Base-by-base conservation (phyloP, 495 filamentous ascomycete species). In the Penicillium coprophilum region DNA sequence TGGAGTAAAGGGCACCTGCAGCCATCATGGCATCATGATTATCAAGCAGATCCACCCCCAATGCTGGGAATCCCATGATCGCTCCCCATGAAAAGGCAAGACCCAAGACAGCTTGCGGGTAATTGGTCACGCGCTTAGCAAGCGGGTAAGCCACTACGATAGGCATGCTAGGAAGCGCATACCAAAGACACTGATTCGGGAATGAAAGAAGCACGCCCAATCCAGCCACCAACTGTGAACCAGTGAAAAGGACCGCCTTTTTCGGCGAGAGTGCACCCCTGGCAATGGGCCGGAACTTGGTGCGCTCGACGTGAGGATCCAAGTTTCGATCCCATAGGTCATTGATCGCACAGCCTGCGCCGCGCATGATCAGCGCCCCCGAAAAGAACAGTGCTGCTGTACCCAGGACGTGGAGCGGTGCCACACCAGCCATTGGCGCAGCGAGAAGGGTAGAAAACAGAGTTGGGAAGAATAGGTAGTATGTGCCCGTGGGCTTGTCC, bases 331-430 rank as follows among this genome's bases (percentile, higher is more conserved):
- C 94, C 92, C 91, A 96, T 43, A 97, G 82, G 68, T 98, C 94
- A 72, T 98, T 97, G 76, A 98, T 94, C 31, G 94, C 87, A 73
- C 94, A 98, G 15, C 94, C 94, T n/a, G 94, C 94, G 28, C 94
- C 92, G 50, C 94, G 90, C 94, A 98, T 97, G 64, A 97, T 86
- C 55, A 97, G 66, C 2, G 94, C 92, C 39, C 94, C 94, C 9
- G 82, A 74, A 67, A 94, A 86, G 78, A 98, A 98, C 51, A 96
- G 85, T 2, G 84, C 72, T 2, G 80, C 80, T 2, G 89, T 95
- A 2, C 88, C 76, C 27, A 85, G 75, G 4, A 91, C 45, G 78
- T 78, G 57, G 85, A 80, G 9, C 81, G 87, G 30, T 81, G 87
- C 6, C 83, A 86, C 56, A 86, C 71, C 46, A 75, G 68, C 65